Base-by-base conservation (phyloP, 192 early-diverging fungal genomes). In the Funneliformis geosporum region DNA sequence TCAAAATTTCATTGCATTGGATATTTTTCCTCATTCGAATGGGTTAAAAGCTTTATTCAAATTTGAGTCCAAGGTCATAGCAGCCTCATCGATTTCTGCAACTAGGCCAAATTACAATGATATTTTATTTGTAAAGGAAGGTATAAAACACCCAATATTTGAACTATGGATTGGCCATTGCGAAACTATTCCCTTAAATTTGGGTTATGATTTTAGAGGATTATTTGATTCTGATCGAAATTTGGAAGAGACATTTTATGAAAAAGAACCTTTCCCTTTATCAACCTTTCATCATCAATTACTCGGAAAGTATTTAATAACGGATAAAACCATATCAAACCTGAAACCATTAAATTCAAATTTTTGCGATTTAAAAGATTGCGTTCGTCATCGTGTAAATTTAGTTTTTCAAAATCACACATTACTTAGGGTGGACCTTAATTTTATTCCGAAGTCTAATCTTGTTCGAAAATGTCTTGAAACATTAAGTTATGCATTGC, bases 351-450 rank as follows among this genome's bases (percentile, higher is more conserved):
- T 55, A 55, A 55, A 55, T 55, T 55, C 50, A 6, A 55, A 55
- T 64, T 6, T 85, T 64, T 27, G 80, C 18, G 82, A 83, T 70
- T 21, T 87, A 8, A 79, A 75, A 4, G 85, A 87, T 43, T 18
- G 75, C 4, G 87, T 87, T 43, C 79, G 85, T 44, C 70, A 85
- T 71, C 79, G 86, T 73, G 66, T 85, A 7, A 86, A 67, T 50
- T 28, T 86, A 0, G 79, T 83, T 21, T 42, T 86, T 12, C 67
- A 25, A 16, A 79, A 79, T 8, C 64, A 81, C 18, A 79, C 21
- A 14, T 65, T 86, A 39, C 11, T 85, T 12, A 43, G 87, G 9
- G 60, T 65, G 11, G 72, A 65, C 14, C 73, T 87, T 12, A 81
- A 85, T 39, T 85, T 87, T 73, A 50, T 59, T 16, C 40, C 79